Conservation (phyloP, 306 rosid genomes). For the Prosopis cineraria region DNA sequence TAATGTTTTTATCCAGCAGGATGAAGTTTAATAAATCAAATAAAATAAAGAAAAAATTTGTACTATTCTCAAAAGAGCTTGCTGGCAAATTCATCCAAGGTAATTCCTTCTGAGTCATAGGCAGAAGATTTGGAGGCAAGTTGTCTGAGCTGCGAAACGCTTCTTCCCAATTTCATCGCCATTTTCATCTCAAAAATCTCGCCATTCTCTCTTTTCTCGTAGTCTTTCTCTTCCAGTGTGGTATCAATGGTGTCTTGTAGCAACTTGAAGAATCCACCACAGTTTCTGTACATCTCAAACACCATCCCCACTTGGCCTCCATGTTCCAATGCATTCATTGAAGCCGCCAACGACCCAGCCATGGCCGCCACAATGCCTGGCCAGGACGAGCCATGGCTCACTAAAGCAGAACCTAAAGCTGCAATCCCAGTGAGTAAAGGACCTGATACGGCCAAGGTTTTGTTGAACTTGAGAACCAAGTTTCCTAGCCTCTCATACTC, state of each 20-base stretch:
- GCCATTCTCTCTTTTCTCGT: background rate
- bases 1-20: background rate
- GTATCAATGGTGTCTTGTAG: background rate
- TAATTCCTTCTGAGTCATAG: slow-evolving; percentile 31
- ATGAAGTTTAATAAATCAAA: background rate
- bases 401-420: slow-evolving; percentile 42
- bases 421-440: slow-evolving; percentile 57
- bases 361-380: background rate
- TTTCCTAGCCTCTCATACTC: slow-evolving; percentile 8
- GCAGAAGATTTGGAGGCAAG: slow-evolving; percentile 45
- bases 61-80: slow-evolving; percentile 34
- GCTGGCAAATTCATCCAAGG: slow-evolving; percentile 50
- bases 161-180: slow-evolving; percentile 63
- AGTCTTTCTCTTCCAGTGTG: background rate
- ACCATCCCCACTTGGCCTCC: slow-evolving; percentile 11
- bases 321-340: background rate
- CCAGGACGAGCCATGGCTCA: slow-evolving; percentile 34
- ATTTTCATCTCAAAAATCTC: slow-evolving; percentile 44
- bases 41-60: background rate
- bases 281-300: slow-evolving; percentile 12
- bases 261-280: slow-evolving; percentile 1
- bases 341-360: background rate
- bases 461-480: slow-evolving; percentile 50
- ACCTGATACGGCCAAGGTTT: slow-evolving; percentile 47
- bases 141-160: slow-evolving; percentile 47